phyloP scores from a whole-genome alignment of 2,329 filamentous ascomycete species.

The Trichoderma sp. region DNA sequence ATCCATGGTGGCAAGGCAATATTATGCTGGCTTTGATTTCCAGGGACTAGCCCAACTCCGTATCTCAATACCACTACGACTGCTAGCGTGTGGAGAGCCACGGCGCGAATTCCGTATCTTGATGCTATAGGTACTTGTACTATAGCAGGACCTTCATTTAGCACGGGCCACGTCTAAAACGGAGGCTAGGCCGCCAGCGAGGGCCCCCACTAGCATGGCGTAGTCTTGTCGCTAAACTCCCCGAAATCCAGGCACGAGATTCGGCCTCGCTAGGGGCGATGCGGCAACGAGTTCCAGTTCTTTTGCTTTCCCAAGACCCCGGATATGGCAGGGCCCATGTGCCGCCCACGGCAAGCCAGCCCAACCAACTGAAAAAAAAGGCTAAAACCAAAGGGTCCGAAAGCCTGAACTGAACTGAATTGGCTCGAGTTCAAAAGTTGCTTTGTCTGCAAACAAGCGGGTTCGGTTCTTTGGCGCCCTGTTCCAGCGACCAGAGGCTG shows the following conservation, averaged over 20 bases:
- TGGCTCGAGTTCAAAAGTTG: too few species aligned
- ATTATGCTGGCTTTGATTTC: not conserved
- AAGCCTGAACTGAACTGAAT: not conserved
- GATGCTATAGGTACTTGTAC: too few species aligned
- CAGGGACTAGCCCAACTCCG: not conserved
- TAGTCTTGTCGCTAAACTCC: conserved; percentile 14
- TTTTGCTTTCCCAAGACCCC: conserved; percentile 14
- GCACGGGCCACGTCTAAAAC: conserved; percentile 24
- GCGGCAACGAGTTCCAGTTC: conserved; percentile 5
- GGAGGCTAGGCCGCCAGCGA: not conserved
- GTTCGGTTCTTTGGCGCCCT: not conserved
- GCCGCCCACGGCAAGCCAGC: conserved; percentile 10
- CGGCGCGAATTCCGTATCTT: not conserved
- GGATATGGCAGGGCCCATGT: conserved; percentile 18
- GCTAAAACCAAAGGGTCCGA: not conserved
- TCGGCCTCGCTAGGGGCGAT: conserved; percentile 23
- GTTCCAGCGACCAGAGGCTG: not conserved
- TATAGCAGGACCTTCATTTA: conserved; percentile 15
- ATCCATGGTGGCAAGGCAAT: not conserved
- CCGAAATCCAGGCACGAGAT: conserved; percentile 26
- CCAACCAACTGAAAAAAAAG: conserved; percentile 8
- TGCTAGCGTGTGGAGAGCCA: not conserved
- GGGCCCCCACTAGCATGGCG: conserved; percentile 9
- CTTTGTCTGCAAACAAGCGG: not conserved
- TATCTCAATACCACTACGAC: not conserved